Conservation (phyloP, 2,329 filamentous ascomycete species). For the Microdochium nivale region DNA sequence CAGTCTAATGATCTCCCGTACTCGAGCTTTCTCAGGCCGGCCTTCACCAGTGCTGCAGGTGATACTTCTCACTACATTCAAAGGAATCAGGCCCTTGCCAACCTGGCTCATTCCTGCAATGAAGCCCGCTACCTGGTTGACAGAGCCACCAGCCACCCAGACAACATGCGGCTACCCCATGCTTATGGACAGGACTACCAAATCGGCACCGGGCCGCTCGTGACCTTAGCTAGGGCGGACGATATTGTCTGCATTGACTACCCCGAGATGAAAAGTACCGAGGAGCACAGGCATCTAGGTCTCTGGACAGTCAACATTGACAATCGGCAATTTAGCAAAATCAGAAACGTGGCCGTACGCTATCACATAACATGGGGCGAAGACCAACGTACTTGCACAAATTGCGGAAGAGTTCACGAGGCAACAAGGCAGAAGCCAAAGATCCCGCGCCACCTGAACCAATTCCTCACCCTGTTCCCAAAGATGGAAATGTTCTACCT, state of each 20-base stretch:
- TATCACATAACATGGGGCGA: constrained; percentile 33
- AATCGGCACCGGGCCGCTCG: constrained; percentile 8
- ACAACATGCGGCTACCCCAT: constrained; percentile 13
- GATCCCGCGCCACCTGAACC: constrained; percentile 30
- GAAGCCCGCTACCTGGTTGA: constrained; percentile 13
- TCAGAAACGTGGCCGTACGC: constrained; percentile 31
- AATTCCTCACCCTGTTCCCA: constrained; percentile 31
- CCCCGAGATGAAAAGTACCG: constrained; percentile 10
- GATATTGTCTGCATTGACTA: constrained; percentile 22
- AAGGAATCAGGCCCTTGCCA: constrained; percentile 12
- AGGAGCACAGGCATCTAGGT: constrained; percentile 5
- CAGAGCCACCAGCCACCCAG: constrained; percentile 8
- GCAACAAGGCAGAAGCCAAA: constrained; percentile 16
- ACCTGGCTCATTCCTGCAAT: constrained; percentile 12
- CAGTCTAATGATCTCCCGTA: neutral
- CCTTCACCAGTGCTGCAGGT: constrained; percentile 11
- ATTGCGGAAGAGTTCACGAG: constrained; percentile 23
- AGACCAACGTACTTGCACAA: constrained; percentile 18
- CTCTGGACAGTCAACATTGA: constrained; percentile 15
- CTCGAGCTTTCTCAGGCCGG: constrained; percentile 11
- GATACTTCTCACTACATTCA: constrained; percentile 19
- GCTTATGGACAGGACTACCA: neutral
- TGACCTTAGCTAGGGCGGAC: constrained; percentile 12
- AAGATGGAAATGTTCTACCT: constrained; percentile 35
- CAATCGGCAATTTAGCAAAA: constrained; percentile 15